Percentiles rank a stretch among this genome's conserved stretches.
Conservation (phyloP, 768 basidiomycete species). For the Naganishia kalamii region DNA sequence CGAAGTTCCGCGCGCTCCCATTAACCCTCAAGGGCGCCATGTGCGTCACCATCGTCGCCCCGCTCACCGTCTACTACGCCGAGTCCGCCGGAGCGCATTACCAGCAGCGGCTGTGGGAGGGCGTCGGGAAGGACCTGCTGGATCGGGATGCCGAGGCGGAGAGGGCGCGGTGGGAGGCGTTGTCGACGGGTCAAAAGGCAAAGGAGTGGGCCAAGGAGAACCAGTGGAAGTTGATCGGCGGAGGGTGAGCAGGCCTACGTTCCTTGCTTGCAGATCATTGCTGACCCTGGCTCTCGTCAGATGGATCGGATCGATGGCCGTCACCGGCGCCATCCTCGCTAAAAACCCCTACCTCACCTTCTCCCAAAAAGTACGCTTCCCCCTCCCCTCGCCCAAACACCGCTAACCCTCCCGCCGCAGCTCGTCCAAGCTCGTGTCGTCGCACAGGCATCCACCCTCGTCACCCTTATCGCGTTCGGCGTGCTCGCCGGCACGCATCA, state of each 20-base stretch:
- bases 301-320: conserved; percentile 41
- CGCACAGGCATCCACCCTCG: conserved; percentile 44
- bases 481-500: conserved; percentile 32
- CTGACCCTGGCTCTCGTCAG: conserved; percentile 18
- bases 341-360: conserved; percentile 36
- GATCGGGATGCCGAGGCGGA: conserved; percentile 28
- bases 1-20: conserved; percentile 34
- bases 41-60: conserved; percentile 33
- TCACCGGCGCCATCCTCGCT: conserved; percentile 37
- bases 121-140: conserved; percentile 36
- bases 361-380: conserved; percentile 38
- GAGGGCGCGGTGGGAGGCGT: conserved; percentile 30
- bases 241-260: conserved; percentile 29
- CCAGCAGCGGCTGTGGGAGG: conserved; percentile 34
- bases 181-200: conserved; percentile 31
- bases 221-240: conserved; percentile 40
- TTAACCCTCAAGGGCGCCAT: conserved; percentile 39
- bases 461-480: conserved; percentile 36
- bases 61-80: conserved; percentile 34
- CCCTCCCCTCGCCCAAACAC: not conserved
- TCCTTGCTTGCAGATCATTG: not conserved
- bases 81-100: conserved; percentile 44
- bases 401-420: conserved; percentile 15
- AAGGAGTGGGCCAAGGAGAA: conserved; percentile 38
- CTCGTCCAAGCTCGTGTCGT: conserved; percentile 46